Percentiles rank a stretch among this genome's conserved stretches.
Conservation (phyloP, 2,329 filamentous ascomycete species). For the Hypoxylon sp. region DNA sequence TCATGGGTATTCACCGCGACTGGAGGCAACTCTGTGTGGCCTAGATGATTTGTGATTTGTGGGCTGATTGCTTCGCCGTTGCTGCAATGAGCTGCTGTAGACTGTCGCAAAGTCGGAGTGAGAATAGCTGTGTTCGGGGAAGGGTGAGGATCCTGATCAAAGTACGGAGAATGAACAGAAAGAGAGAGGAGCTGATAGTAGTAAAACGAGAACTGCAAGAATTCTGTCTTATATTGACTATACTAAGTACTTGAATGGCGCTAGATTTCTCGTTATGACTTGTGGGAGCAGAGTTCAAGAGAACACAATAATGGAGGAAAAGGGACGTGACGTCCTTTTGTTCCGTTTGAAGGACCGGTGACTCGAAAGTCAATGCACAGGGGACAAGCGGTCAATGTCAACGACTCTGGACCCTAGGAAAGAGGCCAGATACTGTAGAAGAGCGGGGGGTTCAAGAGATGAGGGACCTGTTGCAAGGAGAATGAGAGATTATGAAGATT, state of each 20-base stretch:
- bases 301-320: slow-evolving; percentile 13
- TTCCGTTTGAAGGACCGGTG: slow-evolving; percentile 27
- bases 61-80: slow-evolving; percentile 43
- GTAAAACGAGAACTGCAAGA: slow-evolving; percentile 47
- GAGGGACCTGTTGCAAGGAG: slow-evolving; percentile 18
- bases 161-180: slow-evolving; percentile 30
- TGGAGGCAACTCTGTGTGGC: slow-evolving; percentile 16
- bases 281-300: slow-evolving; percentile 16
- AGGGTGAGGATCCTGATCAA: slow-evolving; percentile 36
- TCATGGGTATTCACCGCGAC: slow-evolving; percentile 30
- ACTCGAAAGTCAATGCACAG: slow-evolving; percentile 37
- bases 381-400: slow-evolving; percentile 41
- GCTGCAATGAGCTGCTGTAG: slow-evolving; percentile 8
- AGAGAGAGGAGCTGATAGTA: slow-evolving; percentile 29
- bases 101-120: slow-evolving; percentile 17
- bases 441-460: slow-evolving; percentile 22
- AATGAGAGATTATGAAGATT: slow-evolving; percentile 25
- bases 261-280: slow-evolving; percentile 22
- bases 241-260: slow-evolving; percentile 60
- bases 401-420: slow-evolving; percentile 40
- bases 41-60: not conserved
- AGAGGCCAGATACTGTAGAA: slow-evolving; percentile 37
- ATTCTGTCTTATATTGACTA: slow-evolving; percentile 64
- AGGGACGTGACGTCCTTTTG: slow-evolving; percentile 24
- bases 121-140: slow-evolving; percentile 29